Evolutionary conservation across 768 basidiomycete species (phyloP).

Genomic region (Kwoniella newhampshirensis): DNA sequence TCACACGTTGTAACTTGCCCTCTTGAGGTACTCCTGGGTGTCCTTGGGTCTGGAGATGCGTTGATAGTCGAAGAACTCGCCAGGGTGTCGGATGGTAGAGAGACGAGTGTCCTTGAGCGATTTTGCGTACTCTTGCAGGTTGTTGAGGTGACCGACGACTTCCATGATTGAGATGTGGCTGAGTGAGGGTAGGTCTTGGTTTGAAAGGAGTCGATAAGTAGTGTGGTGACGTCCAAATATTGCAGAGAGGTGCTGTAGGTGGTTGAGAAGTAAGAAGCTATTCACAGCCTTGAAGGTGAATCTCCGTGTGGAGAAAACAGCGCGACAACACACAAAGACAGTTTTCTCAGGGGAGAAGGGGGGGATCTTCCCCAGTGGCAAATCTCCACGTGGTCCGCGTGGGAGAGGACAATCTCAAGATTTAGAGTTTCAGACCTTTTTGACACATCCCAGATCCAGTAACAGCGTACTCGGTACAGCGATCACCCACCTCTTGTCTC

Average conservation of each 20-base stretch:
- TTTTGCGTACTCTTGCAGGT: constrained; percentile 38
- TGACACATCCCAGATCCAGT: neutral
- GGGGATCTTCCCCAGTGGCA: no score
- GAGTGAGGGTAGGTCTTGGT: neutral
- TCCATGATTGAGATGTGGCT: constrained; percentile 28
- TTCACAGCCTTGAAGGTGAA: neutral
- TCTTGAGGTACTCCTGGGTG: constrained; percentile 41
- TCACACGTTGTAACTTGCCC: constrained; percentile 46
- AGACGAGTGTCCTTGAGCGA: constrained; percentile 34
- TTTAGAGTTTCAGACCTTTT: no score
- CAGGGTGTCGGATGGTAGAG: constrained; percentile 38
- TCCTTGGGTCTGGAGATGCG: constrained; percentile 42
- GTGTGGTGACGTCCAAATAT: neutral
- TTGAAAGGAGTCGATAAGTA: no score
- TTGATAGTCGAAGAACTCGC: constrained; percentile 46
- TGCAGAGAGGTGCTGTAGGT: no score
- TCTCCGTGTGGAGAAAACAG: no score
- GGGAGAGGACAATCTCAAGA: no score
- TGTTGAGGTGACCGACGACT: constrained; percentile 32
- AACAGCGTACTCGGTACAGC: no score
- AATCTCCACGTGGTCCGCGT: no score
- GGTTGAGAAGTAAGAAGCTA: neutral
- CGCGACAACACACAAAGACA: no score
- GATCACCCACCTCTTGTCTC: no score
- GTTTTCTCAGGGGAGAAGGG: no score